Evolutionary conservation across 176 grass and related monocot species (phyloP).

Genomic region (sorghum (Sorghum bicolor)): DNA sequence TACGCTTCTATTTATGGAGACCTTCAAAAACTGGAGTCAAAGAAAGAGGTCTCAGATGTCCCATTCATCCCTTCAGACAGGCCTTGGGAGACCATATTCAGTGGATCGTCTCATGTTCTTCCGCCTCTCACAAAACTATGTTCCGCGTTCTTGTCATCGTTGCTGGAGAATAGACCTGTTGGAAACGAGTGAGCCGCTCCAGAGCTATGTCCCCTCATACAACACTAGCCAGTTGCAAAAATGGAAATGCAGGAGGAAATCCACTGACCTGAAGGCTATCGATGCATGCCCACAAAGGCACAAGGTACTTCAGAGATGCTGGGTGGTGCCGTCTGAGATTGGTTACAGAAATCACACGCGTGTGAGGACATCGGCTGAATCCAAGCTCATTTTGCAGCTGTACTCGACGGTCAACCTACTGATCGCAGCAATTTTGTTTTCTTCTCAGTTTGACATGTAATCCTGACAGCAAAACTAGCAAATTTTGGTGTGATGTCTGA

Average conservation of each 20-base stretch:
- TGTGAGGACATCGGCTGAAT: neutral
- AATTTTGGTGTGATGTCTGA: neutral
- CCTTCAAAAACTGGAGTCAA: slow-evolving; percentile 45
- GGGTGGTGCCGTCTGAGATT: neutral
- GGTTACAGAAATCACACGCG: neutral
- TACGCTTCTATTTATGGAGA: slow-evolving; percentile 87
- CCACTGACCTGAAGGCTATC: neutral
- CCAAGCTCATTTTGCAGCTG: slow-evolving; percentile 8
- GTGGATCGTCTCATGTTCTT: slow-evolving; percentile 75
- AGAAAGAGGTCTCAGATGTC: slow-evolving; percentile 47
- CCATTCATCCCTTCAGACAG: slow-evolving; percentile 72
- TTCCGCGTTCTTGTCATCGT: slow-evolving; percentile 62
- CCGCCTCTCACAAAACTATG: slow-evolving; percentile 86
- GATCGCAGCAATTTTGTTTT: slow-evolving; percentile 31
- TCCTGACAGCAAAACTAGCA: neutral
- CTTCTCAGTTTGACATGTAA: slow-evolving; percentile 1
- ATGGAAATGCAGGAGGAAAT: neutral
- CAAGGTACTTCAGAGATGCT: neutral
- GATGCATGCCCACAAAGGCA: neutral
- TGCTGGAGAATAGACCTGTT: slow-evolving; percentile 65
- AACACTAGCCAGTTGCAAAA: neutral
- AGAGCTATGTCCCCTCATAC: neutral
- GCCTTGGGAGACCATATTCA: slow-evolving; percentile 96
- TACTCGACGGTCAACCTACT: neutral
- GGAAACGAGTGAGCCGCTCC: slow-evolving; percentile 23